Percentiles rank a stretch among this genome's conserved stretches.
phyloP scores from a whole-genome alignment of 768 basidiomycete species.

The Tubosaeta sp. region DNA sequence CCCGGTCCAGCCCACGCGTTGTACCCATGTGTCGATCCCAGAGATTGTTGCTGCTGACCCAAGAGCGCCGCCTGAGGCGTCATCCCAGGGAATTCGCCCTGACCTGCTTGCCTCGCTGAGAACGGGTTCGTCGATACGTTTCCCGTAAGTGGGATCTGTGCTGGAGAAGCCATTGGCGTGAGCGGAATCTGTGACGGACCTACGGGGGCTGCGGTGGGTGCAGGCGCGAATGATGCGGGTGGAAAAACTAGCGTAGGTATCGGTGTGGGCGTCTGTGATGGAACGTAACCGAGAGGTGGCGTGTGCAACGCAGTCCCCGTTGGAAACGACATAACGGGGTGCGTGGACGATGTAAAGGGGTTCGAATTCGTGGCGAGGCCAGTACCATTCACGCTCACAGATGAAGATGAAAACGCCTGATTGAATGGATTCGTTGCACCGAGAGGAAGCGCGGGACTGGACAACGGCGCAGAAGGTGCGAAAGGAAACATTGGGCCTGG shows the following conservation, averaged over 20 bases:
- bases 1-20: constrained; percentile 18
- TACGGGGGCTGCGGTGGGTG: not conserved
- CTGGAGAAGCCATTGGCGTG: constrained; percentile 1
- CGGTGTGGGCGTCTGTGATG: not conserved
- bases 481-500: constrained; percentile 4
- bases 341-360: constrained; percentile 15
- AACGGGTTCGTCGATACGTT: constrained; percentile 14
- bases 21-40: constrained; percentile 11
- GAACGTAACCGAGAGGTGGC: not conserved
- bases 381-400: not conserved
- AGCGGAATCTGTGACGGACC: constrained; percentile 23
- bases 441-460: constrained; percentile 14
- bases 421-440: constrained; percentile 19
- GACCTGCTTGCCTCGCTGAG: constrained; percentile 13
- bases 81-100: constrained; percentile 15
- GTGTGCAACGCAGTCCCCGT: constrained; percentile 6
- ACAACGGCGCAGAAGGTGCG: not conserved
- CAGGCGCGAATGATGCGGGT: constrained; percentile 1
- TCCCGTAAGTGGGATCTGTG: constrained; percentile 24
- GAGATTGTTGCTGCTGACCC: constrained; percentile 24
- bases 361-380: constrained; percentile 6
- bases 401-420: constrained; percentile 3
- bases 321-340: constrained; percentile 4
- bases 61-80: constrained; percentile 24
- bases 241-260: constrained; percentile 1